A percentile compares a stretch with the other conserved stretches of the same genome.
Conservation (phyloP, 495 filamentous ascomycete species). For the Penicillium robsamsonii region DNA sequence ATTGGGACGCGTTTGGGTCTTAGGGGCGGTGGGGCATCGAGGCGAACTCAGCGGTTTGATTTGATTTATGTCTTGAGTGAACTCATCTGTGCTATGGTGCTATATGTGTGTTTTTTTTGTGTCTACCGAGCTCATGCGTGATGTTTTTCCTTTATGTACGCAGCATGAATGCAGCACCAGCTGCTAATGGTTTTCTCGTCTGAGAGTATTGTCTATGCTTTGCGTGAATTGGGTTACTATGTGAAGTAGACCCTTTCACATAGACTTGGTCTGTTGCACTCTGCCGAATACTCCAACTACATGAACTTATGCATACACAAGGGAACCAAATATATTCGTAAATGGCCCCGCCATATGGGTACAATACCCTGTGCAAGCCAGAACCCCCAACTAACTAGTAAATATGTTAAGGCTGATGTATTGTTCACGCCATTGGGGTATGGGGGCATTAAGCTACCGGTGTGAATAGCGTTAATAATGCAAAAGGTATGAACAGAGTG, state of each 20-base stretch:
- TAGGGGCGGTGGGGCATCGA: slow-evolving; percentile 39
- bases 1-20: slow-evolving; percentile 48
- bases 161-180: slow-evolving; percentile 12
- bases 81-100: slow-evolving; percentile 20
- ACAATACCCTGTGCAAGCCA: not conserved
- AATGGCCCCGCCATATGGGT: not conserved
- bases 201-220: not conserved
- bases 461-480: not conserved
- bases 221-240: not conserved
- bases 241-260: not conserved
- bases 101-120: slow-evolving; percentile 18
- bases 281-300: not conserved
- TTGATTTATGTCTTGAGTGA: slow-evolving; percentile 34
- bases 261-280: not conserved
- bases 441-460: not conserved
- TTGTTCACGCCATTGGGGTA: not conserved
- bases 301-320: not conserved
- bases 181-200: slow-evolving; percentile 6
- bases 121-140: slow-evolving; percentile 24
- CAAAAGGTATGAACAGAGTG: not conserved
- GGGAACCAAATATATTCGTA: not conserved
- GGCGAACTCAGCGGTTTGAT: slow-evolving; percentile 48
- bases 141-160: slow-evolving; percentile 22
- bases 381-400: not conserved
- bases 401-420: not conserved